These are phyloP conservation scores for Tricholoma flavovirens DNA, from an alignment of 768 basidiomycete species.

Conservation along the genomic window DNA sequence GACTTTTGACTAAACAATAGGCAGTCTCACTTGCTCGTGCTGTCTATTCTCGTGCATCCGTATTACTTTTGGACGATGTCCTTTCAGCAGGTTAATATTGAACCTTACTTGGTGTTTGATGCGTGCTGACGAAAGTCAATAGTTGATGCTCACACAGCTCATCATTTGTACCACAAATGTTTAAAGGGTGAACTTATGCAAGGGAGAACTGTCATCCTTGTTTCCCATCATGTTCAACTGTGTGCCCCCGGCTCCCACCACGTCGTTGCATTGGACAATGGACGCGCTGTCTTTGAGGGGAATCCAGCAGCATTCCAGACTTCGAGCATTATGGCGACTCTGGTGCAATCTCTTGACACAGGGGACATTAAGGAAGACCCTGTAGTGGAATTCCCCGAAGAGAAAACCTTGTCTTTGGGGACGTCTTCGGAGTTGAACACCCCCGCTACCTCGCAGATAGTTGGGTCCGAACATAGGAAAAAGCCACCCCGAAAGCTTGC, in stretches of 20 bases:
- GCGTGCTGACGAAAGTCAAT: not conserved
- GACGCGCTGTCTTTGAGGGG: constrained; percentile 73
- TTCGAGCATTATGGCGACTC: constrained; percentile 60
- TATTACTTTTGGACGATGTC: constrained; percentile 83
- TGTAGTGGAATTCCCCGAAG: constrained; percentile 23
- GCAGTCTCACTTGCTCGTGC: constrained; percentile 75
- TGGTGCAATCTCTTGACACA: constrained; percentile 52
- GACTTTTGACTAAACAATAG: no score
- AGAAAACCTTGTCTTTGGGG: no score
- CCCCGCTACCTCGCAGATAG: no score
- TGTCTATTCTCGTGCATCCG: constrained; percentile 82
- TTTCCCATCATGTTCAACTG: constrained; percentile 92
- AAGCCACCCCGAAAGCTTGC: constrained; percentile 75
- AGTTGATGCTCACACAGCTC: constrained; percentile 92
- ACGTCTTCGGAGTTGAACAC: no score
- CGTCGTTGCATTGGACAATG: constrained; percentile 80
- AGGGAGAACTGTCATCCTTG: constrained; percentile 82
- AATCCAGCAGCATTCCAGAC: constrained; percentile 53
- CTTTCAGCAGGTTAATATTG: constrained; percentile 38
- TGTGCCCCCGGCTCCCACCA: constrained; percentile 76
- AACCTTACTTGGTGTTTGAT: not conserved
- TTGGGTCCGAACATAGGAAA: constrained; percentile 21
- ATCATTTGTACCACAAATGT: constrained; percentile 80
- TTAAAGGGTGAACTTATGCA: constrained; percentile 77
- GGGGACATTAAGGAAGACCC: constrained; percentile 30